Percentiles rank a stretch among this genome's conserved stretches.
Conservation (phyloP, 1,139 yeast genomes). For the Yamadazyma pseudoaaseri region DNA sequence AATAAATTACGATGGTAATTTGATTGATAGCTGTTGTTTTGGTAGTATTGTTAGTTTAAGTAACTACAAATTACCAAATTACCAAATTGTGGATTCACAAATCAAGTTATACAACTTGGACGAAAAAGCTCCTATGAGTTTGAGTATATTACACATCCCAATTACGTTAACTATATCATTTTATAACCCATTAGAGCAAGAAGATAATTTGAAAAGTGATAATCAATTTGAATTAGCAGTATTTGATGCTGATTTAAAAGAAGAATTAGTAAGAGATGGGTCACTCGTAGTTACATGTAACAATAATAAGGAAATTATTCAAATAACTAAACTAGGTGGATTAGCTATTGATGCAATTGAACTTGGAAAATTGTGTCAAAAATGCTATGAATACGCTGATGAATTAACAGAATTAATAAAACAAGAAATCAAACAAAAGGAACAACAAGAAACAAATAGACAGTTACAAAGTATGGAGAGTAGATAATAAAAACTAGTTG, state of each 20-base stretch:
- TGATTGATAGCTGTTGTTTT: constrained; percentile 85
- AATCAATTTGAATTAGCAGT: constrained; percentile 57
- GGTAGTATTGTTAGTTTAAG: constrained; percentile 86
- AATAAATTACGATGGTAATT: constrained; percentile 86
- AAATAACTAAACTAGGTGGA: constrained; percentile 88
- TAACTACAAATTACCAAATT: constrained; percentile 83
- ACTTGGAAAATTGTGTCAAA: constrained; percentile 66
- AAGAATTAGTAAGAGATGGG: constrained; percentile 78
- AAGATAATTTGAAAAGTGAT: constrained; percentile 68
- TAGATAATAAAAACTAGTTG: constrained; percentile 1
- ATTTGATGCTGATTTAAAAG: constrained; percentile 75
- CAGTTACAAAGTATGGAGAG: constrained; percentile 4
- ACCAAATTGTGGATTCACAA: constrained; percentile 67
- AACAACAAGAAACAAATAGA: neutral
- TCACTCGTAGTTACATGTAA: constrained; percentile 81
- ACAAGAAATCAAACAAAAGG: constrained; percentile 47
- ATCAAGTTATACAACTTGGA: constrained; percentile 65
- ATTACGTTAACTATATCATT: constrained; percentile 89
- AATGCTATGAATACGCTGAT: constrained; percentile 65
- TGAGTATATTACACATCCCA: constrained; percentile 86
- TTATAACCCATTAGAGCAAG: constrained; percentile 64
- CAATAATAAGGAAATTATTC: constrained; percentile 87
- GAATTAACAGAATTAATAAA: constrained; percentile 65
- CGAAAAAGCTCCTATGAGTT: constrained; percentile 84
- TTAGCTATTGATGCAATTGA: constrained; percentile 74